Conservation (phyloP, 139 green algal species). For the Zygnema circumcarinatum region DNA sequence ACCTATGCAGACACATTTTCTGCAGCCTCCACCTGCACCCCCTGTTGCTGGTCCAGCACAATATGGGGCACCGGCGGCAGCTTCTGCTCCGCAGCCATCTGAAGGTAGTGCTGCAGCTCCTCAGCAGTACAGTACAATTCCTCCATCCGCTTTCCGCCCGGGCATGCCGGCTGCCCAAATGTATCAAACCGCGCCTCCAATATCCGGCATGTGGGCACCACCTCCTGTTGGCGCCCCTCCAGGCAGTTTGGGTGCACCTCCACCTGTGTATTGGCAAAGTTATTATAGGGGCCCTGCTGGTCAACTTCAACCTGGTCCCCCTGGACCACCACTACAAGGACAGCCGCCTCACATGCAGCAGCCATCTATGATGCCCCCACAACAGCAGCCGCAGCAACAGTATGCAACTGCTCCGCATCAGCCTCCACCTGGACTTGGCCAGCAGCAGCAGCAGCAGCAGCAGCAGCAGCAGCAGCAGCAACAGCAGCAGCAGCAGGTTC, state of each 20-base stretch:
- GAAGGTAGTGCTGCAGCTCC: background rate
- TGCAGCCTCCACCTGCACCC: background rate
- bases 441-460: background rate
- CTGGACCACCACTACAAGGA: slow-evolving; percentile 8
- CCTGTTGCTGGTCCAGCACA: background rate
- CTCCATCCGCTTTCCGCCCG: background rate
- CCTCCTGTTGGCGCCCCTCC: slow-evolving; percentile 8
- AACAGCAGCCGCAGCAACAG: slow-evolving; percentile 5
- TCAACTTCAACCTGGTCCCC: background rate
- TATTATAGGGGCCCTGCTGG: slow-evolving; percentile 19
- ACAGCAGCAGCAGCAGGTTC: slow-evolving; percentile 2
- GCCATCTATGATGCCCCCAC: background rate
- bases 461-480: slow-evolving; percentile 4
- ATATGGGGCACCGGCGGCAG: background rate
- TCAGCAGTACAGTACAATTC: background rate
- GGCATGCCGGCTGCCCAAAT: background rate
- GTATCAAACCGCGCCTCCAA: slow-evolving; percentile 19
- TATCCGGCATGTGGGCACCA: slow-evolving; percentile 33
- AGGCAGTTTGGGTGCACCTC: slow-evolving; percentile 4
- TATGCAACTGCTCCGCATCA: background rate
- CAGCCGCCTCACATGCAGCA: slow-evolving; percentile 19
- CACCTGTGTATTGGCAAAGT: slow-evolving; percentile 20
- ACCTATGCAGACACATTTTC: background rate
- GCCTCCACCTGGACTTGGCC: too few relatives aligned
- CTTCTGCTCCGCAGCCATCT: background rate